phyloP scores from a whole-genome alignment of 352 stramenopile species.

The Globisporangium nunn region DNA sequence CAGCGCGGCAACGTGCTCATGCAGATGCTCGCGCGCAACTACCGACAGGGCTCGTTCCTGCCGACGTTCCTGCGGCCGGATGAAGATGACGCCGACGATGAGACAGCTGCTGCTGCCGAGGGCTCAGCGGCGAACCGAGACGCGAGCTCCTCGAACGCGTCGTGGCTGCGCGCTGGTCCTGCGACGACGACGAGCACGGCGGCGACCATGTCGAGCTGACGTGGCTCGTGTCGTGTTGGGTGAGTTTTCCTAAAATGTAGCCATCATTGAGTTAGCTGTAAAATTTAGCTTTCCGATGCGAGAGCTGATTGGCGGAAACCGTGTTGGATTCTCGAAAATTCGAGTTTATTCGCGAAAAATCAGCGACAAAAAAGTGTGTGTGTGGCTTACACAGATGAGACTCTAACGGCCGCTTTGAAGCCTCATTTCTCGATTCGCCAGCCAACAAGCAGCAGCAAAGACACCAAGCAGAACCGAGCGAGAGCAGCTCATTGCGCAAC shows the following conservation, averaged over 20 bases:
- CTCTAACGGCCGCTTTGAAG: neutral
- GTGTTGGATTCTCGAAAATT: neutral
- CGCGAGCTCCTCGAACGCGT: neutral
- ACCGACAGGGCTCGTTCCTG: constrained; percentile 9
- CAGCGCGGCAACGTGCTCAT: constrained; percentile 44
- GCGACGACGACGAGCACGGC: neutral
- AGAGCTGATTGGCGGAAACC: neutral
- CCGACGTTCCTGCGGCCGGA: constrained; percentile 6
- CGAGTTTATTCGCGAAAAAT: neutral
- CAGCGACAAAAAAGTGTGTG: neutral
- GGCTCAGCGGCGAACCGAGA: no score
- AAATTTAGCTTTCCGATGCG: neutral
- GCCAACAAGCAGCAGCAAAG: constrained; percentile 1
- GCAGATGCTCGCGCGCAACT: constrained; percentile 39
- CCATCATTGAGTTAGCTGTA: neutral
- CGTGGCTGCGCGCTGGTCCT: neutral
- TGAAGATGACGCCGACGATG: neutral
- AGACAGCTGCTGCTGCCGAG: neutral
- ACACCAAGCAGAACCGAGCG: constrained; percentile 1
- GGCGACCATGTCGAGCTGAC: no score
- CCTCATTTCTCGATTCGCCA: constrained; percentile 7
- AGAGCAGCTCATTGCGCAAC: neutral
- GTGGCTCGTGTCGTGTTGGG: no score
- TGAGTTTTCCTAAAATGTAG: no score
- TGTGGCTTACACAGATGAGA: neutral